Evolutionary conservation across 495 filamentous ascomycete genomes (phyloP).

Genomic region (Penicillium roqueforti): DNA sequence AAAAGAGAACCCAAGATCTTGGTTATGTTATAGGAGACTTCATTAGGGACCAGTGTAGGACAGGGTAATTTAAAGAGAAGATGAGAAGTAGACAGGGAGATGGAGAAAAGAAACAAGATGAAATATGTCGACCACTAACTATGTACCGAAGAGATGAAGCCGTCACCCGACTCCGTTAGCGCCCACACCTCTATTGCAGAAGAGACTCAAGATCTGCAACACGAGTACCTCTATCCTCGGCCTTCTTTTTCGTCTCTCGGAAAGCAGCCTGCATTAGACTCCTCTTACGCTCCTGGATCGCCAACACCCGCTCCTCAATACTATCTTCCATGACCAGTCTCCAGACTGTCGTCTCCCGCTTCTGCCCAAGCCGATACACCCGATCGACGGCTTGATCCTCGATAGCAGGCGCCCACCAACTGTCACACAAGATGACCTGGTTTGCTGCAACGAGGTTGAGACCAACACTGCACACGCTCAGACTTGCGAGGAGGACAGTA

Average conservation of each 20-base stretch:
- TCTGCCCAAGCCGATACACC: constrained; percentile 85
- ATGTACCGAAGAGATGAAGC: neutral
- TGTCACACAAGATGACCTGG: constrained; percentile 79
- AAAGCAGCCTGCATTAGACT: constrained; percentile 75
- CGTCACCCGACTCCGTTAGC: neutral
- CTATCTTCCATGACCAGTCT: constrained; percentile 76
- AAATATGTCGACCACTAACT: neutral
- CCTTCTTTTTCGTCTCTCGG: constrained; percentile 55
- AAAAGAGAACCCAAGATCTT: too few species aligned
- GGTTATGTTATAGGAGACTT: too few species aligned
- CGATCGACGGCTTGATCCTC: constrained; percentile 93
- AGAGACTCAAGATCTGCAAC: constrained; percentile 58
- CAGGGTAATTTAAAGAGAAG: neutral
- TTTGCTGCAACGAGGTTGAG: constrained; percentile 87
- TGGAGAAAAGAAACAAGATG: neutral
- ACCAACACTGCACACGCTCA: constrained; percentile 81
- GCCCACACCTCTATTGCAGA: constrained; percentile 20
- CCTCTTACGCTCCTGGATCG: constrained; percentile 78
- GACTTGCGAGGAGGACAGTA: constrained; percentile 75
- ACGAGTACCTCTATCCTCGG: constrained; percentile 45
- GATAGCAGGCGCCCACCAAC: constrained; percentile 92
- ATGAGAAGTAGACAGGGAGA: neutral
- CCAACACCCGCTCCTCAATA: constrained; percentile 81
- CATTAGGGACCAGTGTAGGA: too few species aligned
- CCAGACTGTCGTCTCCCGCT: constrained; percentile 70